A percentile compares a stretch with the other conserved stretches of the same genome.
These are phyloP conservation scores for Pulicaria dysenterica DNA, from an alignment of 129 eudicot genomes.

Conservation along the genomic window DNA sequence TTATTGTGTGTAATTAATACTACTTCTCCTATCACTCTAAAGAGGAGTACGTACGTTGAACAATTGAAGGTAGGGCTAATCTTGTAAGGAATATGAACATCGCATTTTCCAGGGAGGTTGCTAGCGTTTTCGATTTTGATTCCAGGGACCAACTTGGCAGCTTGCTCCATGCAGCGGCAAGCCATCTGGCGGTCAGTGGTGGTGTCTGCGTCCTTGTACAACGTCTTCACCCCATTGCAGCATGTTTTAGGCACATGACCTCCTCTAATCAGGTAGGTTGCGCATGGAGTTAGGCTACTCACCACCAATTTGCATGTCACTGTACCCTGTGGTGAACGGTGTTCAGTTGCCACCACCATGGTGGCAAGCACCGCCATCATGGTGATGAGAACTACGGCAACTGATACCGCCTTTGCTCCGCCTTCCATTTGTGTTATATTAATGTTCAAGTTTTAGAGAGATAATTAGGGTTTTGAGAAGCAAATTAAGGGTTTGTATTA, in stretches of 20 bases:
- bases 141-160: slow-evolving; percentile 26
- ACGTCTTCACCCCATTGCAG: slow-evolving; percentile 37
- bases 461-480: neutral
- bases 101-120: slow-evolving; percentile 43
- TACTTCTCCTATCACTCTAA: neutral
- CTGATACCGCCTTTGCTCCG: slow-evolving; percentile 8
- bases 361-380: slow-evolving; percentile 16
- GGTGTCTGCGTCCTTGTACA: slow-evolving; percentile 36
- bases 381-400: slow-evolving; percentile 16
- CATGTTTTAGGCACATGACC: slow-evolving; percentile 38
- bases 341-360: slow-evolving; percentile 19
- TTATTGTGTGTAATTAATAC: too few relatives aligned
- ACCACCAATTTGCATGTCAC: slow-evolving; percentile 39
- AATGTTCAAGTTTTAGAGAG: neutral
- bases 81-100: slow-evolving; percentile 45
- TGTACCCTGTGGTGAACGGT: slow-evolving; percentile 14
- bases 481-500: neutral
- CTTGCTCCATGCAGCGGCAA: slow-evolving; percentile 43
- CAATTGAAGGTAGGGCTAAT: slow-evolving; percentile 42
- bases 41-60: slow-evolving; percentile 34
- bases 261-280: slow-evolving; percentile 35
- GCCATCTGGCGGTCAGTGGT: slow-evolving; percentile 40
- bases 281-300: slow-evolving; percentile 36
- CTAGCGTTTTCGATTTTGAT: slow-evolving; percentile 29
- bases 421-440: slow-evolving; percentile 7